Conservation (phyloP, 305 asterid genomes). For the Rubia balearica region DNA sequence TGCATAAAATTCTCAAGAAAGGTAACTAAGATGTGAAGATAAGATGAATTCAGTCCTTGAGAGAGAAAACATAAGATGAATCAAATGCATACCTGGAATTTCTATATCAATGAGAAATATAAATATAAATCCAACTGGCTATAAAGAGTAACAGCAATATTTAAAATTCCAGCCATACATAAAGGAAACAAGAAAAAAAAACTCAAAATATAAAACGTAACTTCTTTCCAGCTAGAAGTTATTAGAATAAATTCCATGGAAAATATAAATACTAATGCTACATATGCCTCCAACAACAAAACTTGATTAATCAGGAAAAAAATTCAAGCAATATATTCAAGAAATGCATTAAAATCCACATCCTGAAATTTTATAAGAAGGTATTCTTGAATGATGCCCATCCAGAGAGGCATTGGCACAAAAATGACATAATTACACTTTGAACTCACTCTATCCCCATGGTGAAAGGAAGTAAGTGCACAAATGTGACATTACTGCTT, state of each 20-base stretch:
- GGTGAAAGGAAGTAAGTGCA: not conserved
- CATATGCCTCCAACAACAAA: not conserved
- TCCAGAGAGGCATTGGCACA: not conserved
- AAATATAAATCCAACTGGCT: not conserved
- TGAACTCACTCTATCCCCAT: not conserved
- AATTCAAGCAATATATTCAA: not conserved
- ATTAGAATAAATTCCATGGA: not conserved
- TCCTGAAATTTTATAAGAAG: not conserved
- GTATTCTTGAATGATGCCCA: not conserved
- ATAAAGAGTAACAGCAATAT: not conserved
- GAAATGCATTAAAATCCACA: not conserved
- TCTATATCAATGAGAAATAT: not conserved
- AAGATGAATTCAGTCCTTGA: not conserved
- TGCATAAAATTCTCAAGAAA: not conserved
- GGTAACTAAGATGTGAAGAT: not conserved
- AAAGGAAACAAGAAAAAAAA: not conserved
- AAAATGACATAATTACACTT: not conserved
- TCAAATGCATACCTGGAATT: not conserved
- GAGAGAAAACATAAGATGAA: not conserved
- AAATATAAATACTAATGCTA: not conserved
- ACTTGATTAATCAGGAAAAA: not conserved
- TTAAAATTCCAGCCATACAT: not conserved
- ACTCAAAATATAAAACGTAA: not conserved
- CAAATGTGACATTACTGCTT: not conserved
- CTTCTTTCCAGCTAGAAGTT: not conserved